These are phyloP conservation scores for Daldinia caldariorum DNA, from an alignment of 495 filamentous ascomycete species.

Conservation along the genomic window DNA sequence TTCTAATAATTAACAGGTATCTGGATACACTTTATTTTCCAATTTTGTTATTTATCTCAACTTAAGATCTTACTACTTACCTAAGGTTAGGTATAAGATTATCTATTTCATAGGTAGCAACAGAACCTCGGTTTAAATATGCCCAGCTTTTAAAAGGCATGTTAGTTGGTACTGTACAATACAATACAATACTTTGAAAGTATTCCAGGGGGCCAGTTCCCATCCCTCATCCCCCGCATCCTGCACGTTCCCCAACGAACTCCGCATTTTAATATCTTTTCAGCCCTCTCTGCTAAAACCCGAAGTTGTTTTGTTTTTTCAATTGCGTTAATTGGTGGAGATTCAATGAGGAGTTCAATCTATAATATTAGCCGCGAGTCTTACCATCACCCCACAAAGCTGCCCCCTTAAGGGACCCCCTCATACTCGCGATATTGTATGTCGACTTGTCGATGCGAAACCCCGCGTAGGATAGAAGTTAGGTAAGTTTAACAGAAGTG, in stretches of 20 bases:
- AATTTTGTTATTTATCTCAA: no score
- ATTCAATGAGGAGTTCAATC: conserved; percentile 38
- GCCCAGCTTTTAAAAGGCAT: no score
- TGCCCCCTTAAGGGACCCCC: conserved; percentile 36
- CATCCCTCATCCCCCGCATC: conserved; percentile 31
- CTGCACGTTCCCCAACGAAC: conserved; percentile 39
- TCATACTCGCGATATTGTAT: conserved; percentile 25
- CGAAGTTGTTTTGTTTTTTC: no score
- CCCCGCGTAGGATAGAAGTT: conserved; percentile 29
- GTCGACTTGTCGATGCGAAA: conserved; percentile 27
- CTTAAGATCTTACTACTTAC: no score
- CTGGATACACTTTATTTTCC: no score
- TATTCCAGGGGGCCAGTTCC: neutral
- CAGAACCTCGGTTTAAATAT: no score
- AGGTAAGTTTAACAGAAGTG: conserved; percentile 21
- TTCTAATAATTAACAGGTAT: no score
- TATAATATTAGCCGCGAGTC: conserved; percentile 48
- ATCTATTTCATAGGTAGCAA: neutral
- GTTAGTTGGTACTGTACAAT: neutral
- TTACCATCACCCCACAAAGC: conserved; percentile 45
- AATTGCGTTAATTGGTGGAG: conserved; percentile 39
- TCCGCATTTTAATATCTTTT: conserved; percentile 23
- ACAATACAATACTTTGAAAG: neutral
- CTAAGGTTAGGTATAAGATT: neutral
- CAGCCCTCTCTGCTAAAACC: neutral